Percentiles rank a stretch among this genome's conserved stretches.
phyloP scores from a whole-genome alignment of 495 filamentous ascomycete species.

The Penicillium salamii region DNA sequence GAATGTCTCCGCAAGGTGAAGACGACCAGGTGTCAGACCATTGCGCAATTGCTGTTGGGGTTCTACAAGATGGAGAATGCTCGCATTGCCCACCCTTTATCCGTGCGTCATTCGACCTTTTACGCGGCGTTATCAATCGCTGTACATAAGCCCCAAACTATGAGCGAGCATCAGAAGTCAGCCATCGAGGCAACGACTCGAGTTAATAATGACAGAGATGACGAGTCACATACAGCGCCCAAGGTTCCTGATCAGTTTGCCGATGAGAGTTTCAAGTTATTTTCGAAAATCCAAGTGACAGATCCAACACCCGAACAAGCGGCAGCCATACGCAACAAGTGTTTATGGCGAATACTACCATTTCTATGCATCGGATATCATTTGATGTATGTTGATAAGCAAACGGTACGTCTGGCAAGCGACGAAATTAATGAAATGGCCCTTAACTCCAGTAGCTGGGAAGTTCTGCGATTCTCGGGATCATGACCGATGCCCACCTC shows the following conservation, averaged over 20 bases:
- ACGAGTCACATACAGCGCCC: constrained; percentile 9
- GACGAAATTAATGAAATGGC: neutral
- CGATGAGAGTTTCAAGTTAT: constrained; percentile 44
- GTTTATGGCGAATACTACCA: constrained; percentile 37
- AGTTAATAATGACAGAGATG: neutral
- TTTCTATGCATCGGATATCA: constrained; percentile 45
- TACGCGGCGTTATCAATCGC: neutral
- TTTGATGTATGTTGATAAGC: constrained; percentile 46
- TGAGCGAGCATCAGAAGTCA: neutral
- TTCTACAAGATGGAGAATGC: neutral
- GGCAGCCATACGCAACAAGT: constrained; percentile 34
- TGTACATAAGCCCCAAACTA: neutral
- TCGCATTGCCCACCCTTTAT: neutral
- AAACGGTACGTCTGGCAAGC: constrained; percentile 30
- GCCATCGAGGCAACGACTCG: neutral
- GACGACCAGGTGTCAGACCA: constrained; percentile 6
- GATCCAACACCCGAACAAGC: constrained; percentile 38
- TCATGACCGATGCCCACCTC: constrained; percentile 44
- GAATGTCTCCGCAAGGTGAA: neutral
- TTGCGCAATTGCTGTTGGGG: constrained; percentile 8
- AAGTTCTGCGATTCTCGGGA: constrained; percentile 49
- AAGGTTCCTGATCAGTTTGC: constrained; percentile 38
- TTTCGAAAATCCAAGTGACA: constrained; percentile 35
- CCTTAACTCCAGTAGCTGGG: constrained; percentile 26
- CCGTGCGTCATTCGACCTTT: neutral